Evolutionary conservation across 1,139 yeast genomes (phyloP).

Genomic region (Diutina pseudorugosa): DNA sequence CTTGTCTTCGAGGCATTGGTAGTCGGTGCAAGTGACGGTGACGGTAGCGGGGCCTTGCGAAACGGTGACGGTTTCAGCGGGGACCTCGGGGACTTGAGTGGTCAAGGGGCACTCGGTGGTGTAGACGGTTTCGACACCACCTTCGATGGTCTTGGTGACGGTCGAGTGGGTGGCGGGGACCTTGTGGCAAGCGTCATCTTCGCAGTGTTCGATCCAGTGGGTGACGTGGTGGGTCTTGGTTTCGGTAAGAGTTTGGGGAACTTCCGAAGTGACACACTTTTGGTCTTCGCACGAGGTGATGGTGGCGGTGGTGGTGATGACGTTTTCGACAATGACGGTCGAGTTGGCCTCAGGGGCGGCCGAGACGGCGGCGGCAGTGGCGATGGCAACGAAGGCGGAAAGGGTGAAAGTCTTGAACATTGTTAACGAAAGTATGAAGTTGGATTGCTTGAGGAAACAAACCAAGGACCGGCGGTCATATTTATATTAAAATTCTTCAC

Average conservation of each 20-base stretch:
- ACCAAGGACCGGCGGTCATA: background rate
- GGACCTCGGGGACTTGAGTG: background rate
- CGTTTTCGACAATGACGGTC: background rate
- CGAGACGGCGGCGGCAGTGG: constrained; percentile 1
- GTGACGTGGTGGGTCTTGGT: constrained; percentile 2
- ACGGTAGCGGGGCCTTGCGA: background rate
- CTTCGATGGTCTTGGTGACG: constrained; percentile 3
- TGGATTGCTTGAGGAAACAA: background rate
- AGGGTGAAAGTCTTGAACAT: constrained; percentile 4
- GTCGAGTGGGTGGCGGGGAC: constrained; percentile 4
- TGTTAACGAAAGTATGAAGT: constrained; percentile 4
- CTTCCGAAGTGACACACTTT: constrained; percentile 4
- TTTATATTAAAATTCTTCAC: background rate
- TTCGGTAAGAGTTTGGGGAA: constrained; percentile 1
- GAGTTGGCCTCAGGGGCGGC: background rate
- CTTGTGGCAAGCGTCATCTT: constrained; percentile 1
- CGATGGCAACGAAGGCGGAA: constrained; percentile 4
- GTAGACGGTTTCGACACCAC: constrained; percentile 4
- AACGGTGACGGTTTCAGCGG: background rate
- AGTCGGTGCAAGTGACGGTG: constrained; percentile 2
- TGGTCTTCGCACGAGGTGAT: constrained; percentile 3
- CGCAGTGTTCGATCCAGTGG: background rate
- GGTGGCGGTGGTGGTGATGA: constrained; percentile 4
- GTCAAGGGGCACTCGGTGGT: constrained; percentile 4
- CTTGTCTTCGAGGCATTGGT: constrained; percentile 1